These are phyloP conservation scores for Papiliotrema flavescens DNA, from an alignment of 1,284 basidiomycete species.

Conservation along the genomic window DNA sequence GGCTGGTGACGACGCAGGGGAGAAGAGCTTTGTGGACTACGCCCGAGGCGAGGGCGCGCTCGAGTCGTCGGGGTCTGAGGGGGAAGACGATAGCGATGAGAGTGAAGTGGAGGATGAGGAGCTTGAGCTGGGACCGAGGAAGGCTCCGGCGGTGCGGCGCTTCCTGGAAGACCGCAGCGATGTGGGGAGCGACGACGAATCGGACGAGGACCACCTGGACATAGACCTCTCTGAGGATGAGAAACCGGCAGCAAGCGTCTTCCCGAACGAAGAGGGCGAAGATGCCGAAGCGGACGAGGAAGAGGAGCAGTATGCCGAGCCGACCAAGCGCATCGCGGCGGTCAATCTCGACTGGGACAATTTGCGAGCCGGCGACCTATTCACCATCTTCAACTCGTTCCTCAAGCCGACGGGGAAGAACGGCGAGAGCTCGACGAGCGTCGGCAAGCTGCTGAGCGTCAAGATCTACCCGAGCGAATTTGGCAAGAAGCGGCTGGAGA, in stretches of 20 bases:
- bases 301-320: slow-evolving; percentile 18
- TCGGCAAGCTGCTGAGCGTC: slow-evolving; percentile 68
- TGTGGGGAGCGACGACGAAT: slow-evolving; percentile 47
- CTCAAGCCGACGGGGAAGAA: slow-evolving; percentile 49
- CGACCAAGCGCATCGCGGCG: slow-evolving; percentile 73
- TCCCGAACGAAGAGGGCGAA: slow-evolving; percentile 14
- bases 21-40: slow-evolving; percentile 60
- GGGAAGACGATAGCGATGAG: too few relatives aligned
- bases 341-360: slow-evolving; percentile 99
- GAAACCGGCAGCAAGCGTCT: slow-evolving; percentile 53
- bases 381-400: slow-evolving; percentile 88
- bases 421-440: slow-evolving; percentile 21
- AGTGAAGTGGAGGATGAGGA: slow-evolving; percentile 46
- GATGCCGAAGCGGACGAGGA: slow-evolving; percentile 22
- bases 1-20: slow-evolving; percentile 47
- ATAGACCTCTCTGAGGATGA: slow-evolving; percentile 64
- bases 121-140: slow-evolving; percentile 52
- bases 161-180: slow-evolving; percentile 53
- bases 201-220: slow-evolving; percentile 52
- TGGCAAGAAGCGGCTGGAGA: slow-evolving; percentile 80
- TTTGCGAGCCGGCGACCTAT: slow-evolving; percentile 83
- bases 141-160: slow-evolving; percentile 3
- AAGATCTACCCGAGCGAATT: slow-evolving; percentile 91
- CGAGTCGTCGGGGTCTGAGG: slow-evolving; percentile 74
- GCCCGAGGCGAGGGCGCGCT: slow-evolving; percentile 84